These are phyloP conservation scores for Ophiorrhiza pumila DNA, from an alignment of 257 asterid species.

Conservation along the genomic window DNA sequence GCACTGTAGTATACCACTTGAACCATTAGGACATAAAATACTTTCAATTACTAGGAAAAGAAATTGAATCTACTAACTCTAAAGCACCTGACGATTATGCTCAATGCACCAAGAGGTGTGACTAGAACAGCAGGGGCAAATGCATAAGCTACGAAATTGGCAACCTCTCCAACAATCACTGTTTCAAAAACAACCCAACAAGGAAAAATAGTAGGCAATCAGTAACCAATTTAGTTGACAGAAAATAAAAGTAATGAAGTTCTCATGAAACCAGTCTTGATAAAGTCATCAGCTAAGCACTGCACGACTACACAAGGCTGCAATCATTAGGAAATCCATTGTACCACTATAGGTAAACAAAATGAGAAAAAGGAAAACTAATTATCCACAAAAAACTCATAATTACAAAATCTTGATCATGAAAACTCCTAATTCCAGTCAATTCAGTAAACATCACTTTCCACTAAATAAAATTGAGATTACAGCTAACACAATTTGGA, in stretches of 20 bases:
- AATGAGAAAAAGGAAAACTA: neutral
- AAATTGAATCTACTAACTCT: neutral
- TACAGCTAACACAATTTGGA: neutral
- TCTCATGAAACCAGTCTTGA: neutral
- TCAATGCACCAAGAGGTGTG: constrained; percentile 88
- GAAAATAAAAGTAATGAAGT: neutral
- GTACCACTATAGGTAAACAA: neutral
- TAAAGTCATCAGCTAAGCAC: neutral
- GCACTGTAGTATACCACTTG: constrained; percentile 42
- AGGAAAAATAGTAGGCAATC: constrained; percentile 18
- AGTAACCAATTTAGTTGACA: constrained; percentile 10
- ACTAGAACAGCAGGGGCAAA: constrained; percentile 95
- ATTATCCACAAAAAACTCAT: neutral
- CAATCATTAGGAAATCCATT: neutral
- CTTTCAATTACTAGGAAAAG: neutral
- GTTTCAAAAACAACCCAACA: constrained; percentile 17
- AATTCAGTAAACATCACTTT: neutral
- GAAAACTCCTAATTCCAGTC: neutral
- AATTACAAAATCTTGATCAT: neutral
- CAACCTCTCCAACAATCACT: constrained; percentile 88
- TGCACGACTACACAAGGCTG: neutral
- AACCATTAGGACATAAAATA: constrained; percentile 3
- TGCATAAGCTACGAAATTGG: constrained; percentile 85
- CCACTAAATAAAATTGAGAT: neutral
- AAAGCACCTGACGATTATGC: constrained; percentile 73